Base-by-base conservation (phyloP, 176 grass and related monocot genomes). In the Oryza punctata region DNA sequence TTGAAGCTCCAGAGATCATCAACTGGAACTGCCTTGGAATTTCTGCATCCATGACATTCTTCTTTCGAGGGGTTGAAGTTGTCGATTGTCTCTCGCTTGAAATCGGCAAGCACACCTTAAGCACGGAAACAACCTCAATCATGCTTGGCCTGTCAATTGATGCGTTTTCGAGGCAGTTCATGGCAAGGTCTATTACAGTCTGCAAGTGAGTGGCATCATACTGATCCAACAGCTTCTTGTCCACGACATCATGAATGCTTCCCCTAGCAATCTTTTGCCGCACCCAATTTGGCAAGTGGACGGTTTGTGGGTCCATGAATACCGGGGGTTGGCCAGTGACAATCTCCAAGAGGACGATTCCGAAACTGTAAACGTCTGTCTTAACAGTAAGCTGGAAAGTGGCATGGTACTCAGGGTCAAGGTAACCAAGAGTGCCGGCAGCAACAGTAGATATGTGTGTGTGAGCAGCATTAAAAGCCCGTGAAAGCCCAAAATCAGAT, bases 401-500 rank as follows among this genome's bases (percentile, higher is more conserved):
- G 4, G 78, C 65, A 57, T 81, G 78, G 13, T 82, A 82, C 3
- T 72, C 68, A 1, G 80, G 80, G 10, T 72, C 80, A 5, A 82
- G 24, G 52, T 82, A 82, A 1, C 80, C 80, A 28, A 30, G 68
- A 30, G 80, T 82, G 3, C 68, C 80, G 3, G 79, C 79, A 27
- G 52, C 79, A 59, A 21, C 68, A 1, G 68, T 82, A 63, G 79
- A 82, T 70, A 82, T 82, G 25, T 82, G 79, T 0, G 79, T 82
- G 24, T 40, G 23, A 4, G 79, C 50, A 3, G 66, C 43, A 0
- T 46, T 40, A 28, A 78, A 86, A 30, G 76, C 68, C 6, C 57
- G 32, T 0, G 83, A 86, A 44, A 86, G 77, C 0, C 84, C 84
- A 11, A 86, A 80, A 43, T 86, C 84, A 41, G 84, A 65, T 78